Evolutionary conservation across 306 rosid species (phyloP), one percentile per base, ranked within the genome.

Genomic region (Sindora glabra): DNA sequence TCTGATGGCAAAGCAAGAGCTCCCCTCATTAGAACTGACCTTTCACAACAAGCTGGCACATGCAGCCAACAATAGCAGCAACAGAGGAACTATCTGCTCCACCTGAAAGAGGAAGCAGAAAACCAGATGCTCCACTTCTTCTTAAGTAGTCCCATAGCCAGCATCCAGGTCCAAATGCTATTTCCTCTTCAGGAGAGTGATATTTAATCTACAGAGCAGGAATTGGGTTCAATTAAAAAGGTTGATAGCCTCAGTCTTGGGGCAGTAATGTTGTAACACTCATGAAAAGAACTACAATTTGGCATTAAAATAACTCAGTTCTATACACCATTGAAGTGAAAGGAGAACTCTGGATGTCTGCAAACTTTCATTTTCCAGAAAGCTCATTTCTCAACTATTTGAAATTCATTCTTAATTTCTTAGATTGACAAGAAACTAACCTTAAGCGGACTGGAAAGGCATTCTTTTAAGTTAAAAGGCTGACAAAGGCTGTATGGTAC

Each of bases 61-160:
- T 86, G 84, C 90, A 89, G 51, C 97, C 97, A 67, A 89, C 99
- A 69, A 92, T 86, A 11, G 96, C 95, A 60, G 99, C 97, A 10
- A 92, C 99, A 32, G 97, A 71, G 36, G 95, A 92, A 83, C 97
- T 89, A 78, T 92, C 99, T 47, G 99, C 99, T 65, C 99, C 99
- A 60, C 99, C 99, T 41, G 96, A 92, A 59, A 92, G 94, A 52
- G 99, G 99, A 59, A 92, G 97, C 79, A 92, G 79, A 82, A 92
- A 92, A 47, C 99, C 99, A 63, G 95, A 92, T 53, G 99, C 99
- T 74, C 97, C 97, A 15, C 97, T 89, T 75, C 99, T 84, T 82
- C 99, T 80, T 65, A 92, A 69, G 72, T 86, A 92, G 77, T 92
- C 99, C 99, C 96, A 92, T 71, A 92, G 74, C 99, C 96, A 92